These are phyloP conservation scores for Gyrodon lividus DNA, from an alignment of 768 basidiomycete genomes.

Conservation along the genomic window DNA sequence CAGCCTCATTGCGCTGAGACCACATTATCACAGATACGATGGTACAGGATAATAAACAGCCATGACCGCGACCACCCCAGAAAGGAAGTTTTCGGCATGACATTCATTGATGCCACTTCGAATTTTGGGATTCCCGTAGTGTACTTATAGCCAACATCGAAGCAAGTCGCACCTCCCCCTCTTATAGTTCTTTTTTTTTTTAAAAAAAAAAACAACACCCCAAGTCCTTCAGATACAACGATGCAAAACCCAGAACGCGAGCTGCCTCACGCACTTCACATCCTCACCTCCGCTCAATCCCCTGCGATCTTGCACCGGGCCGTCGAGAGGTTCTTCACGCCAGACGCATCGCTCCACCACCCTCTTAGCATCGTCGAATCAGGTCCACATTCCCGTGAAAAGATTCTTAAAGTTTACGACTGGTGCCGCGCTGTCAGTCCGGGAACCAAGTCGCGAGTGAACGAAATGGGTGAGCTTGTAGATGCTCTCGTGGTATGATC, in stretches of 20 bases:
- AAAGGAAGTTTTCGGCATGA: too few relatives aligned
- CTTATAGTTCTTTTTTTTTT: too few relatives aligned
- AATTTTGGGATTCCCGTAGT: too few relatives aligned
- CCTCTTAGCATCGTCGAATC: slow-evolving; percentile 50
- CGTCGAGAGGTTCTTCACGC: slow-evolving; percentile 47
- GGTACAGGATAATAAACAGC: too few relatives aligned
- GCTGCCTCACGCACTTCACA: slow-evolving; percentile 41
- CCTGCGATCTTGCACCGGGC: slow-evolving; percentile 50
- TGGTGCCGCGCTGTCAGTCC: slow-evolving; percentile 65
- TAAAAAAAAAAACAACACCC: too few relatives aligned
- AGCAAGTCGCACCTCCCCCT: background rate
- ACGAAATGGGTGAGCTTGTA: slow-evolving; percentile 28
- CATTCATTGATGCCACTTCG: too few relatives aligned
- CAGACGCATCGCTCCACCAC: slow-evolving; percentile 54
- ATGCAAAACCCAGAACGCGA: slow-evolving; percentile 56
- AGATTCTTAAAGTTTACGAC: slow-evolving; percentile 56
- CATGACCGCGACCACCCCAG: too few relatives aligned
- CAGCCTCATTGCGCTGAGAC: too few relatives aligned
- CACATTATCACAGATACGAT: too few relatives aligned
- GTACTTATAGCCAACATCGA: too few relatives aligned
- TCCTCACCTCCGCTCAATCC: slow-evolving; percentile 43
- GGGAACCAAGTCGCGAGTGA: slow-evolving; percentile 39
- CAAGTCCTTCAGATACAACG: background rate
- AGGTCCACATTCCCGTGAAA: slow-evolving; percentile 46
- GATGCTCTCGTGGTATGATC: background rate